Evolutionary conservation across 2,329 filamentous ascomycete genomes (phyloP), one percentile per base, ranked within the genome.

Genomic region (Verticillium alfalfae): DNA sequence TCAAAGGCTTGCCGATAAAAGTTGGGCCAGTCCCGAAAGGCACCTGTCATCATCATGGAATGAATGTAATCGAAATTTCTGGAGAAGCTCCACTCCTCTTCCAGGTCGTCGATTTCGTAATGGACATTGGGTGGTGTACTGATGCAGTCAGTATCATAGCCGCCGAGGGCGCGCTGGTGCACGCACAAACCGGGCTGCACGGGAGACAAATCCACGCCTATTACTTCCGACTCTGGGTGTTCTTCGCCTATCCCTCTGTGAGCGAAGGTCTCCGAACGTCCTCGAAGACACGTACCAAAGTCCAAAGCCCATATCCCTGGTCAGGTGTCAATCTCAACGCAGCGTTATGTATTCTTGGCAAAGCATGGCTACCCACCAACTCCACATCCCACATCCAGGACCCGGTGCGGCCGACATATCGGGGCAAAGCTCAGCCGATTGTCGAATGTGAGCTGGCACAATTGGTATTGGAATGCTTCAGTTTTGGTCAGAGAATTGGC

Each of bases 91-190:
- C 77, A 79, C 36, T 72, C 68, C 34, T 82, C 78, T 68, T 87
- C 84, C 39, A 84, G 82, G 68, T 90, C 87, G 70, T 90, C 87
- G 60, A 78, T 68, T 57, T 78, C 74, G 66, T 82, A 83, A n/a
- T 70, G 69, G 52, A 79, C 72, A 62, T 83, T 83, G 0, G 76
- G 74, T 0, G 80, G 79, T 57, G 67, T 60, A n/a, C 57, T 59
- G 34, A 12, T 4, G 12, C 16, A 41, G 56, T 68, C 56, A 68
- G 60, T 31, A n/a, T 34, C n/a, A 15, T 12, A 12, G n/a, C 10
- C 8, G 26, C 3, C 2, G 3, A 5, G 12, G 45, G 18, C 45
- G 12, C 18, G 2, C 8, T 31, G 26, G 13, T 13, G 18, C 22
- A 61, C 71, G 18, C 63, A 76, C 73, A 75, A 75, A 0, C 59